Evolutionary conservation across 768 basidiomycete genomes (phyloP), one percentile per base, ranked within the genome.

Genomic region (Termitomyces sp.): DNA sequence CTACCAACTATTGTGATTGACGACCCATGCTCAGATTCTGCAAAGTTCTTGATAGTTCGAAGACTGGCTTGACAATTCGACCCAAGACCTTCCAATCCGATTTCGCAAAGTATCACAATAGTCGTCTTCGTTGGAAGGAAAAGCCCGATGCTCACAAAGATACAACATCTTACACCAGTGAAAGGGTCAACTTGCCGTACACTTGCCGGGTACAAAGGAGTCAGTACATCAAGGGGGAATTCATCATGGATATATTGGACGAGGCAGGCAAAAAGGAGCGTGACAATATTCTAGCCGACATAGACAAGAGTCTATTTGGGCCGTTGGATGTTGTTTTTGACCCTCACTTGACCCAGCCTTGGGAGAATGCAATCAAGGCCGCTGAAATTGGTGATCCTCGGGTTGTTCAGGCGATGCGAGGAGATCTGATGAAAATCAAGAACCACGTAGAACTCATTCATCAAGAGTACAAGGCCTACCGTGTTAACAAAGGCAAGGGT

Each of bases 41-140:
- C 57, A 77, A 75, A 42, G 71, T 81, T 11, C 75, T 89, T 1
- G 86, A 89, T 61, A 79, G 81, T 1, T 62, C 78, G 8, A 89
- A 89, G 61, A 83, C 81, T 8, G 86, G 86, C 0, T 72, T 78
- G 50, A 71, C 69, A 0, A 73, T 87, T 40, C 63, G 64, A 6
- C 66, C 63, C 0, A 62, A 70, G 0, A 63, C 73, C 15, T 65
- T 73, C n/a, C 51, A 11, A 40, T 19, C 64, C 23, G 63, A 68
- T 11, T 0, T 64, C 10, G 51, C n/a, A 23, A 23, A 14, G 56
- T 12, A 56, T 61, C 33, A 46, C 26, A 38, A 46, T 19, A 54
- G 44, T 14, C 52, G 12, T 50, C 30, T 26, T 63, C 62, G 4
- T 64, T 68, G 4, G 54, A 55, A 38, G 67, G 70, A 69, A 66